Evolutionary conservation across 352 stramenopile species (phyloP).

Genomic region (Phytophthora vignae): DNA sequence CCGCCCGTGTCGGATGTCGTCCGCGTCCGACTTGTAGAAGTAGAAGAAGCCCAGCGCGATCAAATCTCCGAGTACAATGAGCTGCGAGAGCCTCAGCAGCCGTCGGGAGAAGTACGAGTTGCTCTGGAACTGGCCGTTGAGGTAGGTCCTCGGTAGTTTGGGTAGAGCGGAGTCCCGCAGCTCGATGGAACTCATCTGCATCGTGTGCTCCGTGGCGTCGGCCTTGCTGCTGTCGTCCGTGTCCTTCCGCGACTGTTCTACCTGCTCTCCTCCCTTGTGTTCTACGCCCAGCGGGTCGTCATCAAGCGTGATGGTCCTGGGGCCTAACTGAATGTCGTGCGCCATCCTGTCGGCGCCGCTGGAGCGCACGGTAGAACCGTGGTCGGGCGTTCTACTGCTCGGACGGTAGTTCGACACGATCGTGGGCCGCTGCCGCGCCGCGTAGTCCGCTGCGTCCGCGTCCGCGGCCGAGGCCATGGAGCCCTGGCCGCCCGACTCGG

Average conservation of each 20-base stretch:
- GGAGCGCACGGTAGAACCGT: background rate
- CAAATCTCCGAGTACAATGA: constrained; percentile 67
- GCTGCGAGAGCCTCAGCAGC: constrained; percentile 64
- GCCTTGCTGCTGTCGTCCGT: constrained; percentile 32
- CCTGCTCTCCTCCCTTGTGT: background rate
- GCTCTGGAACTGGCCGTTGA: constrained; percentile 68
- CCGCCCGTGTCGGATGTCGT: constrained; percentile 38
- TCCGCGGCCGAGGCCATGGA: constrained; percentile 18
- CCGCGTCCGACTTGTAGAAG: constrained; percentile 40
- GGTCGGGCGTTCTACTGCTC: background rate
- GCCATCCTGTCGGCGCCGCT: constrained; percentile 23
- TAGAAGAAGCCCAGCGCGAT: constrained; percentile 73
- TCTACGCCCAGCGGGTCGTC: background rate
- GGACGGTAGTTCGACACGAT: constrained; percentile 6
- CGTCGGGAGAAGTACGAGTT: constrained; percentile 87
- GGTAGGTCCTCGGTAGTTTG: constrained; percentile 48
- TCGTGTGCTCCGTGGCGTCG: constrained; percentile 32
- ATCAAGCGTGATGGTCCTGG: constrained; percentile 25
- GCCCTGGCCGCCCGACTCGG: constrained; percentile 17
- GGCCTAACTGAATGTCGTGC: constrained; percentile 26
- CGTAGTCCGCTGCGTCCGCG: background rate
- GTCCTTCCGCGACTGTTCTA: constrained; percentile 9
- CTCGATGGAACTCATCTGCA: constrained; percentile 48
- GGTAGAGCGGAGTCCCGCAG: constrained; percentile 33
- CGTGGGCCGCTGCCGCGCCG: background rate